Conservation (phyloP, 139 green algal genomes). For the Pedinophyceae sp. region DNA sequence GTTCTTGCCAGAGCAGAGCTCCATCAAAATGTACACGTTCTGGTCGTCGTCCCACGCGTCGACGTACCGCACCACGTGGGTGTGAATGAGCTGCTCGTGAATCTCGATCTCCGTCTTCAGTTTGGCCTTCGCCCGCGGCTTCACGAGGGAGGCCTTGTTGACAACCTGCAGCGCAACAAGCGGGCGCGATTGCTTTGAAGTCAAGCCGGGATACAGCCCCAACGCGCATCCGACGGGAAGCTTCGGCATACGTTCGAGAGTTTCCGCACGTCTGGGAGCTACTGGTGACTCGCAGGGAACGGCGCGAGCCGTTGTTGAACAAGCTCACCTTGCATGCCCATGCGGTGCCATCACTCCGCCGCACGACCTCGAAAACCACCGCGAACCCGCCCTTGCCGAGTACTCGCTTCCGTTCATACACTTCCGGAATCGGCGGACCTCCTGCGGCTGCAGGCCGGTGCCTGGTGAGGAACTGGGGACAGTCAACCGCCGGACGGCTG, state of each 20-base stretch:
- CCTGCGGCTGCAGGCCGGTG: too few species aligned
- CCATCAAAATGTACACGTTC: conserved; percentile 21
- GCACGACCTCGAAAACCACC: not conserved
- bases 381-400: conserved; percentile 6
- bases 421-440: too few species aligned
- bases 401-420: too few species aligned
- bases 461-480: too few species aligned
- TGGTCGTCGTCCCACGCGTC: conserved; percentile 11
- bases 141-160: not conserved
- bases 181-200: not conserved
- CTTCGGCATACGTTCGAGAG: not conserved
- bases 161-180: not conserved
- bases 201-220: not conserved
- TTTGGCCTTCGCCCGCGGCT: not conserved
- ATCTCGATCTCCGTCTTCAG: conserved; percentile 4
- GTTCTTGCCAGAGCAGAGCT: conserved; percentile 13
- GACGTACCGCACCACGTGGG: conserved; percentile 2
- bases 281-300: not conserved
- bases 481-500: too few species aligned
- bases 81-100: not conserved
- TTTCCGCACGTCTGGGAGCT: not conserved
- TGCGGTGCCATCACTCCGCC: not conserved
- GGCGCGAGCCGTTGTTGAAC: not conserved
- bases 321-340: not conserved
- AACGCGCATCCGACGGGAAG: not conserved